These are phyloP conservation scores for Kitagawia praeruptora DNA, from an alignment of 129 eudicot species.

Conservation along the genomic window DNA sequence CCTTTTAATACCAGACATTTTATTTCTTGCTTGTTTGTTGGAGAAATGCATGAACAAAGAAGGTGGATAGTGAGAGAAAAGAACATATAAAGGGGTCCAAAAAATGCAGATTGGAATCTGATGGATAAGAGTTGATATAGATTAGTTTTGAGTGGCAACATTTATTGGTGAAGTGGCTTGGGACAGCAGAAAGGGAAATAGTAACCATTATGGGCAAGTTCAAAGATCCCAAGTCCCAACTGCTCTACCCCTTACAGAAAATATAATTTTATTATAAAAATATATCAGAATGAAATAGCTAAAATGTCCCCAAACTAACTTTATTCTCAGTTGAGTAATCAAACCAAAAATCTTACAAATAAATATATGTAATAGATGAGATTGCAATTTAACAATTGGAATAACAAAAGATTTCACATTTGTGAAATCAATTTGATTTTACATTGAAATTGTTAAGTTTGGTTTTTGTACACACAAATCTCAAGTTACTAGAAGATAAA, in stretches of 20 bases:
- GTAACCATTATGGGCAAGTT: constrained; percentile 32
- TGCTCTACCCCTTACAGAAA: background rate
- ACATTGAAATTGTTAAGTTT: too few relatives aligned
- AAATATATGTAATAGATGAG: too few relatives aligned
- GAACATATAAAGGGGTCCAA: constrained; percentile 8
- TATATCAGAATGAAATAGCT: too few relatives aligned
- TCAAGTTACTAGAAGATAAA: too few relatives aligned
- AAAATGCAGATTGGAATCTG: background rate
- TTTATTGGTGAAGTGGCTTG: constrained; percentile 8
- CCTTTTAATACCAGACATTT: constrained; percentile 25
- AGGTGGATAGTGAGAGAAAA: background rate
- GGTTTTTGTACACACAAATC: too few relatives aligned
- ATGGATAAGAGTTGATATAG: background rate
- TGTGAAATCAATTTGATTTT: too few relatives aligned
- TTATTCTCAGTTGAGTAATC: too few relatives aligned
- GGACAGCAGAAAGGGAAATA: constrained; percentile 12
- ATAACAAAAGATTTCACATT: too few relatives aligned
- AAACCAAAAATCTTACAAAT: too few relatives aligned
- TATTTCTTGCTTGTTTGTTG: constrained; percentile 26
- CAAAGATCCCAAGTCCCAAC: constrained; percentile 33
- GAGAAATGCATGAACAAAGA: constrained; percentile 31
- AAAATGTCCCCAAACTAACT: too few relatives aligned
- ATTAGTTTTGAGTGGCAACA: background rate
- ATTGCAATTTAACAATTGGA: too few relatives aligned
- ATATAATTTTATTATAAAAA: too few relatives aligned